phyloP scores from a whole-genome alignment of 192 early-diverging fungal genomes.

The Entrophospora sp. region DNA sequence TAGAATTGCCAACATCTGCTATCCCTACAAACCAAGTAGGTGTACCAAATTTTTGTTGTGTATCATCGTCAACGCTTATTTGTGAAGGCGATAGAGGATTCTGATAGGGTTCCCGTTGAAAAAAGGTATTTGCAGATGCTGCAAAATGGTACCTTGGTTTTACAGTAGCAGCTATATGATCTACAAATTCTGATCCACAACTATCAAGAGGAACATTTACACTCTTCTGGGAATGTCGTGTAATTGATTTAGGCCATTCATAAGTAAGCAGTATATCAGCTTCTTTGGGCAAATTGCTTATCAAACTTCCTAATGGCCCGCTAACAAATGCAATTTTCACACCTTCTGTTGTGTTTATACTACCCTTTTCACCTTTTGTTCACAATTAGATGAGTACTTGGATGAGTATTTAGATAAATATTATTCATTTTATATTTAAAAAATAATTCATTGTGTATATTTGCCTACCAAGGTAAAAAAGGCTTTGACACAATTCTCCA shows the following conservation, averaged over 20 bases:
- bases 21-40: constrained; percentile 82
- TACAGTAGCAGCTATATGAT: constrained; percentile 35
- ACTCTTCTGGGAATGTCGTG: not conserved
- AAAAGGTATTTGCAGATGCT: constrained; percentile 55
- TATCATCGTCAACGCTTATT: not conserved
- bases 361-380: constrained; percentile 23
- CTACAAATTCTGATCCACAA: constrained; percentile 27
- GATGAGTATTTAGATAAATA: not conserved
- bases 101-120: constrained; percentile 77
- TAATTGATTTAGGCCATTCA: constrained; percentile 61
- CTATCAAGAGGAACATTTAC: not conserved
- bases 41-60: constrained; percentile 34
- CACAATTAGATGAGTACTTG: not conserved
- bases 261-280: constrained; percentile 77
- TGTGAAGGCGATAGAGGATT: constrained; percentile 33
- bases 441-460: not conserved
- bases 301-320: constrained; percentile 30
- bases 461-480: constrained; percentile 57
- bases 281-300: constrained; percentile 24
- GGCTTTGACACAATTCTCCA: constrained; percentile 71
- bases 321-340: constrained; percentile 55
- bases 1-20: constrained; percentile 51
- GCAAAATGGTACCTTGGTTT: constrained; percentile 91
- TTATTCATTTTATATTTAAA: not conserved
- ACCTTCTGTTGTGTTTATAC: constrained; percentile 48